Evolutionary conservation across 352 stramenopile species (phyloP).

Genomic region (Globisporangium abappressorium): DNA sequence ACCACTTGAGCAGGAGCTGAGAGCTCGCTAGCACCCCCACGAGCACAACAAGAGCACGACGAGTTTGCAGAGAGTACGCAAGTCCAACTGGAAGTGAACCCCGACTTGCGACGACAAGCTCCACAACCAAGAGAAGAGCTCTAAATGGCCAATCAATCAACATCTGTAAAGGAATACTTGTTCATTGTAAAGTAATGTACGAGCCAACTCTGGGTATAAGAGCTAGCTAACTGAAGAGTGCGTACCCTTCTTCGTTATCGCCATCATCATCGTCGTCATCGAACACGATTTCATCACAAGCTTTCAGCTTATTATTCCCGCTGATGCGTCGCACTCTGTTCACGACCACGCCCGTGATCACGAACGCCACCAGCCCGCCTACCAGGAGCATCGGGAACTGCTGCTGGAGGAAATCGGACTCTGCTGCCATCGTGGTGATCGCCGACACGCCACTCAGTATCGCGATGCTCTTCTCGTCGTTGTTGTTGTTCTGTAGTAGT

Average conservation of each 20-base stretch:
- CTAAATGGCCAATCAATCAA: background rate
- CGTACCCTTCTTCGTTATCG: slow-evolving; percentile 1
- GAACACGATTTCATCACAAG: background rate
- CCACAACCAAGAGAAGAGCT: background rate
- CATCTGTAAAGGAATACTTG: background rate
- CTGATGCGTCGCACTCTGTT: background rate
- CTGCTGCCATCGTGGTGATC: background rate
- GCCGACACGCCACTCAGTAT: background rate
- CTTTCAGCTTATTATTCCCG: background rate
- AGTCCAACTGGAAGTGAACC: background rate
- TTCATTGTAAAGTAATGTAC: background rate
- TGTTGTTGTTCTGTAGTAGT: background rate
- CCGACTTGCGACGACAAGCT: background rate
- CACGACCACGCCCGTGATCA: background rate
- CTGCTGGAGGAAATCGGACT: background rate
- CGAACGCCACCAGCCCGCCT: background rate
- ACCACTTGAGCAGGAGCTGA: background rate
- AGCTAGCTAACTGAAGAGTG: background rate
- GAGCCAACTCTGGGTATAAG: background rate
- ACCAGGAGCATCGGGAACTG: background rate
- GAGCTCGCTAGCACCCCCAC: background rate
- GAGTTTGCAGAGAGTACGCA: background rate
- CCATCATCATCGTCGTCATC: background rate
- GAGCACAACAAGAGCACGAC: background rate
- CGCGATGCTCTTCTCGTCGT: background rate